Conservation (phyloP, 139 green algal genomes). For the Tetraselmis striata region DNA sequence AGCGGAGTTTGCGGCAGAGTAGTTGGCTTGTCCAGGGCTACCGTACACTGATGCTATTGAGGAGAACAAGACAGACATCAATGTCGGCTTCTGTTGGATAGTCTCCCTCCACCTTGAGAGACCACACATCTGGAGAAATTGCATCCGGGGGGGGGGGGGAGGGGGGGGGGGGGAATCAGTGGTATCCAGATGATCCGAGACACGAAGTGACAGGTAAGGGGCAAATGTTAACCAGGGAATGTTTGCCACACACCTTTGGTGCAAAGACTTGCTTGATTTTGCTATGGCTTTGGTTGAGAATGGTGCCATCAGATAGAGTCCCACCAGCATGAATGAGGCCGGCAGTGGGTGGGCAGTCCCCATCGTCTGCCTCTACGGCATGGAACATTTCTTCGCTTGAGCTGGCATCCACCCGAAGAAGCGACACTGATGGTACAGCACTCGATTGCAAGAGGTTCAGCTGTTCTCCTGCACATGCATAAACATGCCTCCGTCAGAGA, state of each 20-base stretch:
- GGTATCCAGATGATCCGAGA: too few species aligned
- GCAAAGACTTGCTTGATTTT: background rate
- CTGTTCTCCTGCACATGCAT: too few species aligned
- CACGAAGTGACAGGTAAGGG: too few species aligned
- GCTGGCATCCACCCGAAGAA: background rate
- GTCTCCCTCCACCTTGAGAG: too few species aligned
- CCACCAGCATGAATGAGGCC: slow-evolving; percentile 19
- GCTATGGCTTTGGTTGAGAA: slow-evolving; percentile 13
- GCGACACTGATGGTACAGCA: background rate
- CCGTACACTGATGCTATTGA: slow-evolving; percentile 49
- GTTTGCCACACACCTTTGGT: slow-evolving; percentile 15
- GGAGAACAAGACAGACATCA: slow-evolving; percentile 33
- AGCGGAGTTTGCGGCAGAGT: slow-evolving; percentile 62
- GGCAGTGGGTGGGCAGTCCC: background rate
- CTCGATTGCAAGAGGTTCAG: too few species aligned
- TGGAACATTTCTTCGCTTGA: background rate
- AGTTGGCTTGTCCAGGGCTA: slow-evolving; percentile 66
- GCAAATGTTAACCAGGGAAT: too few species aligned
- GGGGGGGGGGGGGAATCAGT: too few species aligned
- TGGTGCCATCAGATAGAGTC: slow-evolving; percentile 9
- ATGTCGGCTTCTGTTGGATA: background rate
- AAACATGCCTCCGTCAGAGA: too few species aligned
- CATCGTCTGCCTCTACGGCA: background rate
- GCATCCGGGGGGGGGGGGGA: too few species aligned
- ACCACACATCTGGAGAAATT: too few species aligned